A percentile compares a stretch with the other conserved stretches of the same genome.
These are phyloP conservation scores for Eucalyptus caleyi DNA, from an alignment of 345 rosid genomes.

Conservation along the genomic window DNA sequence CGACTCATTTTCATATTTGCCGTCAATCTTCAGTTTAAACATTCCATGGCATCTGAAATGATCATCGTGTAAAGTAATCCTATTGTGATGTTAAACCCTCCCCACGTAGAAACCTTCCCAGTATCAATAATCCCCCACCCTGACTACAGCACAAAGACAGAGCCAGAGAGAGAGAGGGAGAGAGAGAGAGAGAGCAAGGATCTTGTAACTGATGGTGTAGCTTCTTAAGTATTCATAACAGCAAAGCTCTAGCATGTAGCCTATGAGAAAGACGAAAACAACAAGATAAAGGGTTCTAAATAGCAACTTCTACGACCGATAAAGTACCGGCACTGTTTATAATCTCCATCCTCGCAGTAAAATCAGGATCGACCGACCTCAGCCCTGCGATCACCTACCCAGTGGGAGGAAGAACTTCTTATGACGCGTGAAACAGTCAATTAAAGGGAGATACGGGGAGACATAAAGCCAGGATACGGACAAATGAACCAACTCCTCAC, in stretches of 20 bases:
- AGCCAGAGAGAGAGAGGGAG: no score
- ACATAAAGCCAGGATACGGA: not conserved
- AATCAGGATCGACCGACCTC: not conserved
- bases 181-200: no score
- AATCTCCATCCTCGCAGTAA: not conserved
- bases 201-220: no score
- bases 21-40: not conserved
- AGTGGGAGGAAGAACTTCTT: not conserved
- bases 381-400: not conserved
- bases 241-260: no score
- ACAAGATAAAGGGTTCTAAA: no score
- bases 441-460: accelerated
- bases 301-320: no score
- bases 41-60: not conserved
- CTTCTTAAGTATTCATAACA: no score
- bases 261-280: no score
- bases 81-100: not conserved
- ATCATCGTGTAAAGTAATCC: not conserved
- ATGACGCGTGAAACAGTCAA: not conserved
- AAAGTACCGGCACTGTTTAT: no score
- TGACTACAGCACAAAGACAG: not conserved
- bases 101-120: not conserved
- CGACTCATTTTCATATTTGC: no score
- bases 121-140: not conserved
- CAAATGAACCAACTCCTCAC: not conserved